Base-by-base conservation (phyloP, 306 rosid species). In the Amphicarpaea edgeworthii region DNA sequence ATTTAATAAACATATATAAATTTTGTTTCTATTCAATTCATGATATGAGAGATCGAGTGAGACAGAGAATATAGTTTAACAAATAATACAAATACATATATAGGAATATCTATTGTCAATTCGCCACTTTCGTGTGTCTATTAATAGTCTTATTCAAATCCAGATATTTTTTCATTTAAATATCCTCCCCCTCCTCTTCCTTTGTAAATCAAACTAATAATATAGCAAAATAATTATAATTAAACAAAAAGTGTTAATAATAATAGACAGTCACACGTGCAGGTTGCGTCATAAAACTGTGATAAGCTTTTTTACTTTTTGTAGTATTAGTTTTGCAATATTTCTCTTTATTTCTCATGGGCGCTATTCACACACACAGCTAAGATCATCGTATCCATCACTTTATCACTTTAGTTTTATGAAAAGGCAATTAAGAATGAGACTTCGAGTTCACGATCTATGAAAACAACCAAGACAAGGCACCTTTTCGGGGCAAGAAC, bases 351-450 rank as follows among this genome's bases (percentile, higher is more conserved):
- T 50, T 50, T 50, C 46, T 21, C 4, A 12, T 53, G 2, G 12
- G 37, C 51, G 45, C 49, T 20, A 53, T 53, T 53, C 2, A 53
- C 3, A 47, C 26, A 70, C 14, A 49, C 32, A n/a, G 75, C 32
- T 16, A 45, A 45, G 57, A 46, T 73, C 14, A 16, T n/a, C 23
- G 8, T 17, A 16, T 59, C 26, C 47, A 15, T 37, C 43, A 38
- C 42, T 21, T 21, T 50, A 38, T n/a, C 4, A 46, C 37, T 72
- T 45, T 21, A 1, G 43, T 76, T 42, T 55, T 5, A 5, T 68
- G 3, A 76, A 76, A 66, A 67, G 68, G 26, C 24, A 26, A 41
- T 12, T 8, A 41, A 77, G 59, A 67, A 58, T 8, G 0, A 19
- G 6, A 15, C 7, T 12, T 28, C 43, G 49, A 28, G 46, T 26